phyloP scores from a whole-genome alignment of 2,329 filamentous ascomycete genomes.

The Ophidiomyces ophidiicola region DNA sequence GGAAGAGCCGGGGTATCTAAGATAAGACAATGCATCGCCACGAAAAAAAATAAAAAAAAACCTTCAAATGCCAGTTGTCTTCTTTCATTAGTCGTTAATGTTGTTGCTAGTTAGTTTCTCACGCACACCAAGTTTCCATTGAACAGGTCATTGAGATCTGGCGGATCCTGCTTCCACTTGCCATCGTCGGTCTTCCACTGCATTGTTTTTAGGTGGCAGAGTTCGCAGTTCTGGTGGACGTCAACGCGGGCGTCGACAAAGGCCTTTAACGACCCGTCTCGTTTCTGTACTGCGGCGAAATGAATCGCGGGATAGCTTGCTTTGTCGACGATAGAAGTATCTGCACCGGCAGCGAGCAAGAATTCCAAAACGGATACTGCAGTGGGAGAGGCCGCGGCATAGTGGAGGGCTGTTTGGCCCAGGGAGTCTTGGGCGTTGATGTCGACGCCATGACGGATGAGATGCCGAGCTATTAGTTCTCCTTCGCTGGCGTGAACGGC shows the following conservation, averaged over 20 bases:
- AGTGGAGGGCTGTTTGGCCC: constrained; percentile 7
- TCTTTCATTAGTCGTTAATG: constrained; percentile 2
- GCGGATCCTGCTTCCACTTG: not conserved
- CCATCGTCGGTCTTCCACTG: not conserved
- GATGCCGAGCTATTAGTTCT: constrained; percentile 6
- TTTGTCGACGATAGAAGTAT: constrained; percentile 2
- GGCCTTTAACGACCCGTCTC: not conserved
- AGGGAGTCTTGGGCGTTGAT: constrained; percentile 7
- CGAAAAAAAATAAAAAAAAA: too few species aligned
- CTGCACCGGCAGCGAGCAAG: constrained; percentile 4
- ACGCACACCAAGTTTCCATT: not conserved
- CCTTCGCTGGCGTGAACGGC: constrained; percentile 3
- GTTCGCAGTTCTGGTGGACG: not conserved
- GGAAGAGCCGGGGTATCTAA: too few species aligned
- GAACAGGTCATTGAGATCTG: constrained; percentile 7
- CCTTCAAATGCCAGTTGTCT: too few species aligned
- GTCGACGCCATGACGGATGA: constrained; percentile 1
- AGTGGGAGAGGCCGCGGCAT: constrained; percentile 1
- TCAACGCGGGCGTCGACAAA: not conserved
- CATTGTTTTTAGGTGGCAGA: not conserved
- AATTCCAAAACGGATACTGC: constrained; percentile 1
- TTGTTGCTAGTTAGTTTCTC: not conserved
- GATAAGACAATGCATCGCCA: too few species aligned
- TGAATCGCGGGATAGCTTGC: constrained; percentile 1
- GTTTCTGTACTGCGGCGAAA: constrained; percentile 4